Base-by-base conservation (phyloP, 139 green algal genomes). In the Picochlorum sp. region DNA sequence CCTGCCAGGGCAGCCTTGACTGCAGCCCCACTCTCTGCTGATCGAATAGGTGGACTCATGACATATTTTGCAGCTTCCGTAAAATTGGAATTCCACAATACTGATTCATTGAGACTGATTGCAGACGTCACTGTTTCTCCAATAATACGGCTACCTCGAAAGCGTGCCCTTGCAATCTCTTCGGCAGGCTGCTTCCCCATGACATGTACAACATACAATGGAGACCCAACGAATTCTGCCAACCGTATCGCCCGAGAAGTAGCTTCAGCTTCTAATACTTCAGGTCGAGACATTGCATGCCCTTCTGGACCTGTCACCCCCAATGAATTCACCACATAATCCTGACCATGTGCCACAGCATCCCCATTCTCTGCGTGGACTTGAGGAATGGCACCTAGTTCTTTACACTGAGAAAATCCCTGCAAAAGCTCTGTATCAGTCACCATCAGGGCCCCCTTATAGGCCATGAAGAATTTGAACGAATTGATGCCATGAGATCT, bases 381-480 rank as follows among this genome's bases (percentile, higher is more conserved):
- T 71, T 83, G 72, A 23, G 88, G 76, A 16, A 98, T 60, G 0
- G 92, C 92, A 7, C 92, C 92, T 21, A 97, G 81, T 50, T 93
- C 65, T 62, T 77, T 84, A 82, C 92, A 97, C 16, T 71, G 67
- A 16, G 70, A 7, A 26, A 98, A 60, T 16, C 86, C 90, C 7
- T 75, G n/a, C 16, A 97, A 50, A 50, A 97, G 78, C 76, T 96
- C 70, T 49, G 89, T 81, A 38, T 90, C 83, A 11, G 18, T 76
- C 11, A 90, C 74, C 73, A 83, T 80, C 18, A 89, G 64, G 2
- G 76, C 66, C 5, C 82, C 83, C 76, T 97, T 98, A 77, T 98
- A 98, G 0, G 92, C 92, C 81, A 98, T 84, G 81, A 98, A 98
- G 72, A 97, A 97, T 69, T 97, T 97, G 81, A 97, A 97, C 5